Evolutionary conservation across 768 basidiomycete species (phyloP).

Genomic region (Lactarius akahatsu): DNA sequence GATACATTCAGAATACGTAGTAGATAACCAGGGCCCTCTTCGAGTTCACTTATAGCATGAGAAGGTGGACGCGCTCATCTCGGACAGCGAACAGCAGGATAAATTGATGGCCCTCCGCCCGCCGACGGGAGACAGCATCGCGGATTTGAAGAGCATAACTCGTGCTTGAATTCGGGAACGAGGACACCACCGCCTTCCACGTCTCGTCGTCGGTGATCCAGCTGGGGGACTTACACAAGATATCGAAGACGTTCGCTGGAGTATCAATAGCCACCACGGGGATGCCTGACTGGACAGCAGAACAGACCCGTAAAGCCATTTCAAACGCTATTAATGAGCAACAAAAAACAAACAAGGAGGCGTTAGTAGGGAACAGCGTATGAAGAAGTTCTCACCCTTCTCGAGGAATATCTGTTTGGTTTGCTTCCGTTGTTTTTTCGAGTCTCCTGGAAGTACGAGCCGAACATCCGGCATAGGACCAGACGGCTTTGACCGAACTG

Average conservation of each 20-base stretch:
- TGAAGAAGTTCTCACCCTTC: constrained; percentile 47
- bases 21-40: background rate
- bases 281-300: constrained; percentile 56
- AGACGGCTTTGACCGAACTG: constrained; percentile 39
- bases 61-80: constrained; percentile 67
- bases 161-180: constrained; percentile 56
- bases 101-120: constrained; percentile 60
- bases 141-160: constrained; percentile 67
- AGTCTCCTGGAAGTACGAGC: constrained; percentile 63
- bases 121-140: constrained; percentile 61
- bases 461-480: constrained; percentile 49
- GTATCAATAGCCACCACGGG: constrained; percentile 77
- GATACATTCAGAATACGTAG: background rate
- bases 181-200: constrained; percentile 59
- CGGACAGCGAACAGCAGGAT: constrained; percentile 64
- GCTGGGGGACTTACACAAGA: constrained; percentile 51
- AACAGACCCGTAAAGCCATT: constrained; percentile 54
- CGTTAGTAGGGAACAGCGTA: background rate
- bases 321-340: constrained; percentile 55
- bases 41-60: constrained; percentile 35
- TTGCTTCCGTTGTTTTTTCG: constrained; percentile 72
- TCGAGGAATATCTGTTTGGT: constrained; percentile 69
- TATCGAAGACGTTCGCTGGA: constrained; percentile 56
- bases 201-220: constrained; percentile 78
- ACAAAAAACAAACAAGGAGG: background rate